Evolutionary conservation across 225 moss, liverwort and hornwort species (phyloP).

Genomic region (Thuidium tamariscinum): DNA sequence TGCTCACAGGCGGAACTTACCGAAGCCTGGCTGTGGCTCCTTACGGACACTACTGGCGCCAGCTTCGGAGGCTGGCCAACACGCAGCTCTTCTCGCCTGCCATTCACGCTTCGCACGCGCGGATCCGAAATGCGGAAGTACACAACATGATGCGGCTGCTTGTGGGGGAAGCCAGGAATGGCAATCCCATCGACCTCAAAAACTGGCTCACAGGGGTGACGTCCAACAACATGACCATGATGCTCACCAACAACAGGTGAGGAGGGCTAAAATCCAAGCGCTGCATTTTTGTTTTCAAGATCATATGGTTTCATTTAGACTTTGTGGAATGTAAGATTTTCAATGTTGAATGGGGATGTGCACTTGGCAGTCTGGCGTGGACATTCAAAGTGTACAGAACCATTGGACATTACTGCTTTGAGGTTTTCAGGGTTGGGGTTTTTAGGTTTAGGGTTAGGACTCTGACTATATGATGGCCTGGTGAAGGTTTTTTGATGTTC

Average conservation of each 20-base stretch:
- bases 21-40: not conserved
- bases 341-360: not conserved
- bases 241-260: conserved; percentile 23
- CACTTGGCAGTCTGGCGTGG: not conserved
- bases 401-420: not conserved
- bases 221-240: conserved; percentile 26
- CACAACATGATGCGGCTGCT: conserved; percentile 5
- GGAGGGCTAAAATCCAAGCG: not conserved
- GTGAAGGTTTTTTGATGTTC: conserved; percentile 5
- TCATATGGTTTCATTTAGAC: not conserved
- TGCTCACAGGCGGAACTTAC: not conserved
- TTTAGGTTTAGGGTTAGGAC: not conserved
- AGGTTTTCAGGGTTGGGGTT: not conserved
- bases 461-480: not conserved
- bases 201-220: conserved; percentile 2
- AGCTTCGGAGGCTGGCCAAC: conserved; percentile 5
- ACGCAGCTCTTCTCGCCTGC: conserved; percentile 9
- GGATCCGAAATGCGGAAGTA: not conserved
- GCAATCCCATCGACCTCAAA: not conserved
- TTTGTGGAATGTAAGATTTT: not conserved
- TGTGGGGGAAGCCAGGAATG: not conserved
- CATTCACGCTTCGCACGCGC: not conserved
- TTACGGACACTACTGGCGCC: conserved; percentile 14
- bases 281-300: not conserved
- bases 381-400: not conserved